Conservation (phyloP, 768 basidiomycete species). For the Russula sp. region DNA sequence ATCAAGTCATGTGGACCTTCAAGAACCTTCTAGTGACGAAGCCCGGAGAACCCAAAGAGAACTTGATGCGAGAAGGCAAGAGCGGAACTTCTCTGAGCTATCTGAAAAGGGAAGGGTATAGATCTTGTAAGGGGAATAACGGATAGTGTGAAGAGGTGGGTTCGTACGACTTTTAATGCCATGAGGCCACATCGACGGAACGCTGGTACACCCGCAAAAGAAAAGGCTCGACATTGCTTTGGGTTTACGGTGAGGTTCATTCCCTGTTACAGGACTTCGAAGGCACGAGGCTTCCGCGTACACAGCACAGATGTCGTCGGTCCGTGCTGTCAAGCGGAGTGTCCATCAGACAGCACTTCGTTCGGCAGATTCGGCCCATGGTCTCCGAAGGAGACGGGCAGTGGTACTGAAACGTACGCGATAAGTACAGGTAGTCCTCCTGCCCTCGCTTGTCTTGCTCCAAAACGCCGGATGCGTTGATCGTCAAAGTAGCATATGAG, state of each 20-base stretch:
- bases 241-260: background rate
- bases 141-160: background rate
- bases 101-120: background rate
- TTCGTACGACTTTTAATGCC: background rate
- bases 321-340: background rate
- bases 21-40: background rate
- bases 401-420: background rate
- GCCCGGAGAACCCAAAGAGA: background rate
- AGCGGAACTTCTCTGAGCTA: background rate
- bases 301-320: background rate
- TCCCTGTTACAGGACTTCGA: background rate
- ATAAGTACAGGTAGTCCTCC: background rate
- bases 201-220: background rate
- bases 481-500: background rate
- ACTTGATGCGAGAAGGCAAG: background rate
- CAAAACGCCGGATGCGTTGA: background rate
- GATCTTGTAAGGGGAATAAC: background rate
- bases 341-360: background rate
- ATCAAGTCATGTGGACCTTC: background rate
- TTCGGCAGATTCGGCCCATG: background rate
- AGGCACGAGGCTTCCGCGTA: background rate
- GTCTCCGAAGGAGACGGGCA: background rate
- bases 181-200: background rate
- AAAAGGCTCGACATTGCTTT: background rate
- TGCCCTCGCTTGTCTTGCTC: background rate